Evolutionary conservation across 192 early-diverging fungal species (phyloP), one percentile per base, ranked within the genome.

Genomic region (Podila verticillata): DNA sequence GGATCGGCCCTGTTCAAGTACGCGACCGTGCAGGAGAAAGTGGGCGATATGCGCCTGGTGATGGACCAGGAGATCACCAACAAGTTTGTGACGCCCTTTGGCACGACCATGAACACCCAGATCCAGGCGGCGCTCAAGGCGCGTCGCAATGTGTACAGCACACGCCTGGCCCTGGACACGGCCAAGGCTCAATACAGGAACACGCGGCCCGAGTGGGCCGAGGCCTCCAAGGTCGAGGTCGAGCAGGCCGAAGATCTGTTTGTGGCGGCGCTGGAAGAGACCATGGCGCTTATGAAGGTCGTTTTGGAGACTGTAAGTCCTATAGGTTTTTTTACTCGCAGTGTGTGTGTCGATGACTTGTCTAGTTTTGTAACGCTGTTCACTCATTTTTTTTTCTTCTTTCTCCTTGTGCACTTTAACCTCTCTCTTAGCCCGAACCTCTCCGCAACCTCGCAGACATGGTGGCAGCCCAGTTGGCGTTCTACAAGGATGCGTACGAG

Each of bases 171-270:
- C 0, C 89, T 98, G 81, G 98, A 99, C 84, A 91, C 96, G 4
- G 91, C 91, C 68, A 96, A 97, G 81, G 84, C 89, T 9, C 85
- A 89, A 26, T 90, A 96, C 65, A 92, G 94, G 81, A 84, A 88
- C 28, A 92, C 93, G 0, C 82, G 82, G 34, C 90, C 95, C 12
- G 91, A 93, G 32, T 77, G 84, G 26, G 90, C 89, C 10, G 96
- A 97, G 47, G 91, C 85, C 32, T 89, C 89, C 36, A 89, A 95
- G 31, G 72, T 88, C 7, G 96, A 98, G 63, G 94, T 97, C 22
- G 94, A 96, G 74, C 85, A 91, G 44, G 92, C 95, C 22, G 96
- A 99, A 81, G 98, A 98, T 87, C 90, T 93, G 62, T 98, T 98
- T 89, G 96, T 98, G 8, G 93, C 92, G 17, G 93, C 94, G 7